Conservation (phyloP, 306 rosid species). For the Prunus mongolica region DNA sequence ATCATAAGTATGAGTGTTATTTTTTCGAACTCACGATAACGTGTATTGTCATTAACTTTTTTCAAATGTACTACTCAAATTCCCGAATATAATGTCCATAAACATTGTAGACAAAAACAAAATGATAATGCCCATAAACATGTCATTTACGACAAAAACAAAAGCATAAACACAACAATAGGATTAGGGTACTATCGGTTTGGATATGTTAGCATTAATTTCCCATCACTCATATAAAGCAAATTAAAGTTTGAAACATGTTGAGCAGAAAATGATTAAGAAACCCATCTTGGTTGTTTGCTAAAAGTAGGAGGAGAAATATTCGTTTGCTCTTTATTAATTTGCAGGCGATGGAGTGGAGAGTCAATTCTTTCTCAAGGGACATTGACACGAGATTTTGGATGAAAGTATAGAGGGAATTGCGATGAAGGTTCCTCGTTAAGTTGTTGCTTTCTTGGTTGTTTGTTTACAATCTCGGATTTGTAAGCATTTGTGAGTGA, state of each 20-base stretch:
- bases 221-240: not conserved
- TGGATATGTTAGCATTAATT: not conserved
- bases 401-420: conserved; percentile 19
- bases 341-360: not conserved
- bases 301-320: not conserved
- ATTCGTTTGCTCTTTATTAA: conserved; percentile 6
- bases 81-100: too few relatives aligned
- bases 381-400: conserved; percentile 13
- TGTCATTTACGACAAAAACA: too few relatives aligned
- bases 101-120: too few relatives aligned
- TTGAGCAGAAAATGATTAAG: not conserved
- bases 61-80: too few relatives aligned
- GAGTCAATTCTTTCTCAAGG: not conserved
- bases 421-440: conserved; percentile 26
- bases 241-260: not conserved
- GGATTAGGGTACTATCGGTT: not conserved
- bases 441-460: conserved; percentile 6
- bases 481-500: not conserved
- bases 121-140: too few relatives aligned
- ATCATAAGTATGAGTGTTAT: too few relatives aligned
- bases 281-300: conserved; percentile 4
- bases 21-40: too few relatives aligned
- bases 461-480: not conserved
- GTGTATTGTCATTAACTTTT: too few relatives aligned
- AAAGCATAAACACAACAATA: not conserved